Conservation (phyloP, 148 eudicot species). For the Dianthus caryophyllus region DNA sequence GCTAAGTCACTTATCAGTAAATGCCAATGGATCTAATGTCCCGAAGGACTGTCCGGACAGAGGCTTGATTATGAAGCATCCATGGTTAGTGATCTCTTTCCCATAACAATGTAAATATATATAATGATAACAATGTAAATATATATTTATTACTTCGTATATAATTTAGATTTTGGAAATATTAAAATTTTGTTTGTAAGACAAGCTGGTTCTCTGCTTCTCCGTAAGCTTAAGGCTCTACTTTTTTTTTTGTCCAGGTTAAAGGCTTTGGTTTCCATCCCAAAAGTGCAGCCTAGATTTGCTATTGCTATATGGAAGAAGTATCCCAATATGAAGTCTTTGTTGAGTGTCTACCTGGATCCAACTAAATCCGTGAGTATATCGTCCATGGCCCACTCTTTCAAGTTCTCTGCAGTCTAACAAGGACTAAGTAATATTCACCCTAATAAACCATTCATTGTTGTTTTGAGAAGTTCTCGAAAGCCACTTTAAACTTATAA, state of each 20-base stretch:
- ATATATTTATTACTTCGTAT: not conserved
- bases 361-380: slow-evolving; percentile 72
- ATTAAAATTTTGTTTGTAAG: not conserved
- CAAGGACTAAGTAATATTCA: not conserved
- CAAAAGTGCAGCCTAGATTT: slow-evolving; percentile 90
- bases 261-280: slow-evolving; percentile 82
- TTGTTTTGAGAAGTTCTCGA: not conserved
- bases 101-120: not conserved
- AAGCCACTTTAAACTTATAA: not conserved
- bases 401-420: not conserved
- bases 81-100: slow-evolving; percentile 48
- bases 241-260: slow-evolving; percentile 50
- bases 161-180: not conserved
- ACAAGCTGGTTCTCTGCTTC: not conserved
- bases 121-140: not conserved
- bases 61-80: slow-evolving; percentile 50
- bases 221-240: not conserved
- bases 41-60: slow-evolving; percentile 73
- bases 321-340: slow-evolving; percentile 84
- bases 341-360: slow-evolving; percentile 79
- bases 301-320: slow-evolving; percentile 83
- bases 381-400: slow-evolving; percentile 10
- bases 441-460: not conserved
- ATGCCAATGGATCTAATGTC: slow-evolving; percentile 75
- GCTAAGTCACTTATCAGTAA: slow-evolving; percentile 68